phyloP scores from a whole-genome alignment of 2,329 filamentous ascomycete species.

The Sclerotinia trifoliorum region DNA sequence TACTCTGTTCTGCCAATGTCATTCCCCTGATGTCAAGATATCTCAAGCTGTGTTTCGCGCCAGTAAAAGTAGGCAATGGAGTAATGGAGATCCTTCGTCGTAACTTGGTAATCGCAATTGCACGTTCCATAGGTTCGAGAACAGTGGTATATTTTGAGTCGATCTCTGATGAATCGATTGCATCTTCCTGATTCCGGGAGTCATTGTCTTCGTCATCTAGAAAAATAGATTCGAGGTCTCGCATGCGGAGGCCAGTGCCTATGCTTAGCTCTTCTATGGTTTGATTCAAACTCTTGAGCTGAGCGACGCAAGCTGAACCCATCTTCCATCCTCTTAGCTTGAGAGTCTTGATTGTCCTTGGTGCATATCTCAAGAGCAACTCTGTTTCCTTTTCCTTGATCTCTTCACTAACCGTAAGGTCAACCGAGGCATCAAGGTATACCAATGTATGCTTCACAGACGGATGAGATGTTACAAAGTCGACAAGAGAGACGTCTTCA shows the following conservation, averaged over 20 bases:
- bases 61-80: background rate
- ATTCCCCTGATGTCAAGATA: conserved; percentile 27
- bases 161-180: conserved; percentile 12
- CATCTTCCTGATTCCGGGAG: conserved; percentile 1
- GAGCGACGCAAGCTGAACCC: conserved; percentile 2
- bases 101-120: conserved; percentile 29
- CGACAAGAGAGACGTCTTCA: conserved; percentile 62
- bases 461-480: conserved; percentile 63
- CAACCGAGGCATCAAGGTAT: conserved; percentile 3
- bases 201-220: conserved; percentile 16
- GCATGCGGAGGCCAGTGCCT: conserved; percentile 24
- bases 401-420: conserved; percentile 3
- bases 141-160: conserved; percentile 20
- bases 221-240: conserved; percentile 28
- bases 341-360: conserved; percentile 15
- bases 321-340: conserved; percentile 19
- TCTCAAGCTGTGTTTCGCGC: conserved; percentile 2
- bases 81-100: conserved; percentile 24
- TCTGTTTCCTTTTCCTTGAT: conserved; percentile 10
- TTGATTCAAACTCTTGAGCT: background rate
- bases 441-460: conserved; percentile 17
- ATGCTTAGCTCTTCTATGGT: conserved; percentile 22
- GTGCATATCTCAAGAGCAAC: conserved; percentile 6
- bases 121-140: conserved; percentile 26
- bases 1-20: conserved; percentile 25